Conservation (phyloP, 2,329 filamentous ascomycete genomes). For the Decorospora gaudefroyi region DNA sequence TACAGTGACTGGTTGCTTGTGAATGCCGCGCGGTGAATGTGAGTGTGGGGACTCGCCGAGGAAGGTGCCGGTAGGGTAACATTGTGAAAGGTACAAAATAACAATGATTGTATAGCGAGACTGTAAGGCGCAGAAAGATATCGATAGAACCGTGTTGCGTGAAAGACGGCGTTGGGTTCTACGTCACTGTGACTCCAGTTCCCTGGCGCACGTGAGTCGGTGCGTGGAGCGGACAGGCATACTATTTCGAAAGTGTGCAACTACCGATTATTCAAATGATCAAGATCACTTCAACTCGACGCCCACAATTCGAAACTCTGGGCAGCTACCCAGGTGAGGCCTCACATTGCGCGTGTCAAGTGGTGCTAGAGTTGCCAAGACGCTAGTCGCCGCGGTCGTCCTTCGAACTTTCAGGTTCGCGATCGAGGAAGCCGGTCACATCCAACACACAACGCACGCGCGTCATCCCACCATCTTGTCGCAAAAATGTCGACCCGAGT, state of each 20-base stretch:
- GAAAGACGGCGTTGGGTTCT: conserved; percentile 3
- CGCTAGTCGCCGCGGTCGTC: conserved; percentile 23
- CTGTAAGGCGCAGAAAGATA: too few species aligned
- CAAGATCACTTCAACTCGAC: too few species aligned
- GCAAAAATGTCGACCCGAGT: conserved; percentile 68
- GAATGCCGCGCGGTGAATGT: background rate
- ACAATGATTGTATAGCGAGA: background rate
- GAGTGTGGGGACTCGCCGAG: background rate
- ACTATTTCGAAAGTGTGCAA: background rate
- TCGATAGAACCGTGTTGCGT: background rate
- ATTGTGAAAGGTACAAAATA: background rate
- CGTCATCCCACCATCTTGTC: conserved; percentile 12
- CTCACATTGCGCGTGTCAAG: conserved; percentile 1
- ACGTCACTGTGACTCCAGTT: conserved; percentile 33
- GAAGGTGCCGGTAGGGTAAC: background rate
- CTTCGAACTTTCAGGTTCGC: conserved; percentile 29
- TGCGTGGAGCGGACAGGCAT: background rate
- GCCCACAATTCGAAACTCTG: too few species aligned
- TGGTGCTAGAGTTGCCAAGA: conserved; percentile 22
- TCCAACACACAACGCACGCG: conserved; percentile 21
- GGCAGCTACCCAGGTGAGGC: background rate
- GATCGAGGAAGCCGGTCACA: conserved; percentile 18
- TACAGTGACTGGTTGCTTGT: background rate
- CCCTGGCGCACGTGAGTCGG: conserved; percentile 4
- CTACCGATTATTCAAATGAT: background rate